Evolutionary conservation across 2,329 filamentous ascomycete species (phyloP), one percentile per base, ranked within the genome.

Genomic region (Aspergillus ochraceoroseus): DNA sequence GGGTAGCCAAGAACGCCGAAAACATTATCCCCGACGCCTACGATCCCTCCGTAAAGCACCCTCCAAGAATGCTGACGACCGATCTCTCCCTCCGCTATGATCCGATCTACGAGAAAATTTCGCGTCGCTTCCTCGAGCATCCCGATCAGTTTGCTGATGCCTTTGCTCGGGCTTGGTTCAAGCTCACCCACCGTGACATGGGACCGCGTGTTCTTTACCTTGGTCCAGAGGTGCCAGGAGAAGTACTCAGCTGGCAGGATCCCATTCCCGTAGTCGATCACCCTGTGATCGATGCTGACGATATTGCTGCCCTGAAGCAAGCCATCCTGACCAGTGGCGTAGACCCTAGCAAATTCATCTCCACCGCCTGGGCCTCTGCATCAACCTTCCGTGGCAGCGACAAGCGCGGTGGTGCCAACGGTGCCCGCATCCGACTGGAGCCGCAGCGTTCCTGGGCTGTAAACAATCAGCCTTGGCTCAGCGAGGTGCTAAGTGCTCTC

Each of bases 321-420:
- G 72, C 79, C 46, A 79, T 88, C 32, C 72, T 88, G 2, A 70
- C 69, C 30, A 67, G 77, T n/a, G 80, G 80, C 11, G 57, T 87
- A 3, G 72, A 73, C 41, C 66, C 74, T 4, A 70, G 72, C 41
- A 78, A 79, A 64, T 70, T 88, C 44, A 74, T 88, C 38, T 72
- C 74, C 7, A 74, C 75, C 7, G 82, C 83, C 15, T 87, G 80
- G 78, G 79, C 79, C 1, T 78, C 83, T 0, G 82, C 82, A 15
- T 82, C 82, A 2, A 82, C 80, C 19, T 87, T 82, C 79, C 82
- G 83, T 46, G 76, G 79, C 53, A 76, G 79, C 52, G 85, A 89
- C 72, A 88, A 88, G 78, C 85, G 85, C 51, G 85, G 85, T 52
- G 85, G 85, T 58, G 85, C 85, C 66, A 89, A 89, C 56, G 85